Conservation (phyloP, 2,329 filamentous ascomycete species). For the Mycogone perniciosa region DNA sequence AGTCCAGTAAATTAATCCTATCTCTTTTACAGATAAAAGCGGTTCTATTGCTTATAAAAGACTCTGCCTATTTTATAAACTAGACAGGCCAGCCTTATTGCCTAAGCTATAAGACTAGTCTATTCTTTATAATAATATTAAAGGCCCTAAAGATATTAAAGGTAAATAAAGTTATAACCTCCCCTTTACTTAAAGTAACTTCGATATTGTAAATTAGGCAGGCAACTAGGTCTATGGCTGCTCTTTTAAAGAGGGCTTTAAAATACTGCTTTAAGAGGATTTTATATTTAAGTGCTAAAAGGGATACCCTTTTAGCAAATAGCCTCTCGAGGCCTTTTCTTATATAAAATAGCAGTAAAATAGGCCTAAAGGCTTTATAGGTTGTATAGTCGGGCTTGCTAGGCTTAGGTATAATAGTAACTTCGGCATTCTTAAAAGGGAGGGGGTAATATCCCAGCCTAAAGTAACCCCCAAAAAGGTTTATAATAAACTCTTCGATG, state of each 20-base stretch:
- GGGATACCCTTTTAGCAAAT: constrained; percentile 17
- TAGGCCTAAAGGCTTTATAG: constrained; percentile 18
- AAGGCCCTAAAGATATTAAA: constrained; percentile 17
- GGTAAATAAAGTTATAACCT: constrained; percentile 13
- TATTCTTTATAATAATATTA: constrained; percentile 15
- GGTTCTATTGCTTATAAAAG: constrained; percentile 12
- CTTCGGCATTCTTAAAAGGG: constrained; percentile 17
- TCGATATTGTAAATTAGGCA: constrained; percentile 18
- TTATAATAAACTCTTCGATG: too few relatives aligned
- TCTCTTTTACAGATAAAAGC: constrained; percentile 8
- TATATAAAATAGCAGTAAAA: constrained; percentile 22
- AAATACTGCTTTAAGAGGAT: too few relatives aligned
- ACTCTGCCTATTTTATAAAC: constrained; percentile 12
- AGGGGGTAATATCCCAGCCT: constrained; percentile 16
- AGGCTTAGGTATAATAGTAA: constrained; percentile 21
- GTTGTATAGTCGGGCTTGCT: constrained; percentile 13
- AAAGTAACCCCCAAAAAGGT: background rate
- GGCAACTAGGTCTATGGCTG: constrained; percentile 15
- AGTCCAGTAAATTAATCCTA: too few relatives aligned
- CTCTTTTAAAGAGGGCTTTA: constrained; percentile 19
- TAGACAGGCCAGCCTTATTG: constrained; percentile 15
- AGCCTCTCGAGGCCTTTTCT: constrained; percentile 23
- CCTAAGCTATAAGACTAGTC: constrained; percentile 13
- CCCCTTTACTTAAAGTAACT: constrained; percentile 10
- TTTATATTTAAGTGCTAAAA: constrained; percentile 1